Percentiles rank a stretch among this genome's conserved stretches.
phyloP scores from a whole-genome alignment of 2,329 filamentous ascomycete species.

The Ophiostoma novo-ulmi region DNA sequence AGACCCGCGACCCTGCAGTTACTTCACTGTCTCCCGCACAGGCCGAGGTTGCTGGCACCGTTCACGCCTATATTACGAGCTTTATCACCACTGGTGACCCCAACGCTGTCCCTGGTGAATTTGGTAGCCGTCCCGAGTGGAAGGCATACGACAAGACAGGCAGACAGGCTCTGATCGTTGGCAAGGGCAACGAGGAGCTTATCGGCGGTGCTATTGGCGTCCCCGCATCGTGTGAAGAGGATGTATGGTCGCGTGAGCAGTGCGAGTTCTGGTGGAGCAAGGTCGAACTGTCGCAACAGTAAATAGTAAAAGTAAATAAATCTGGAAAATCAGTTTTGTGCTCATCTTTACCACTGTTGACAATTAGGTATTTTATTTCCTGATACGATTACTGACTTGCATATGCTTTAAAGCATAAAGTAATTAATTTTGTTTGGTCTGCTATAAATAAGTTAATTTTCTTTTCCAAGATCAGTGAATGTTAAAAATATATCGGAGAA shows the following conservation, averaged over 20 bases:
- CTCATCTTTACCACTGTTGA: no score
- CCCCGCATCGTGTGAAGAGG: conserved; percentile 37
- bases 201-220: conserved; percentile 39
- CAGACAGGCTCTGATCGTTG: conserved; percentile 40
- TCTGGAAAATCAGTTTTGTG: neutral
- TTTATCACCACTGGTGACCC: conserved; percentile 41
- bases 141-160: conserved; percentile 28
- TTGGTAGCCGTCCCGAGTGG: conserved; percentile 6
- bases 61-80: conserved; percentile 46
- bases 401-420: no score
- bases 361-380: no score
- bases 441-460: no score
- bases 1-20: conserved; percentile 38
- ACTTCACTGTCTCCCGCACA: conserved; percentile 37
- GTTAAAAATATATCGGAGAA: no score
- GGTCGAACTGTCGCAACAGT: conserved; percentile 27
- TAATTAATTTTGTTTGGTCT: no score
- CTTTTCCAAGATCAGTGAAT: no score
- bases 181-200: conserved; percentile 44
- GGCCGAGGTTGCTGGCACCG: conserved; percentile 38
- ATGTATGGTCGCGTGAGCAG: conserved; percentile 41
- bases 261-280: conserved; percentile 46
- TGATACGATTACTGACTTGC: no score
- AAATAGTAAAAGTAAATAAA: neutral
- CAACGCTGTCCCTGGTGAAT: neutral